Percentiles rank a stretch among this genome's conserved stretches.
Conservation (phyloP, 2,329 filamentous ascomycete genomes). For the Dissoconium aciculare region DNA sequence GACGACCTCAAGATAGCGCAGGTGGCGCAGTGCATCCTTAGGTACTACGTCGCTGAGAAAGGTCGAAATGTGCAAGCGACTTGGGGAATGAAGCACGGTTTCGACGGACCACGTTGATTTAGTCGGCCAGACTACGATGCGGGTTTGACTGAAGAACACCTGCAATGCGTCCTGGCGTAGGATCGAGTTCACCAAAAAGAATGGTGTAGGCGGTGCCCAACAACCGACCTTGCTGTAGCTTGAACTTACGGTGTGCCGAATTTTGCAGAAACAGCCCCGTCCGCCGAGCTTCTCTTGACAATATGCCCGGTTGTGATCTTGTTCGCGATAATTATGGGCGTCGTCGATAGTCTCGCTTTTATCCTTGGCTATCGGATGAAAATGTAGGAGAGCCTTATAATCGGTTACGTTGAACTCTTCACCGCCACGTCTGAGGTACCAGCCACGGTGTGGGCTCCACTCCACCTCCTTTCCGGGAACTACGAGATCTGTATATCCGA, state of each 20-base stretch:
- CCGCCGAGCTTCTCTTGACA: not conserved
- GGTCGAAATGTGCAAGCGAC: constrained; percentile 1
- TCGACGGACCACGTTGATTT: not conserved
- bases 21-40: not conserved
- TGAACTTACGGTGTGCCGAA: not conserved
- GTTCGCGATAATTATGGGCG: too few species aligned
- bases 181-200: not conserved
- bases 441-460: constrained; percentile 1
- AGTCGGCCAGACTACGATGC: not conserved
- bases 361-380: constrained; percentile 1
- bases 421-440: not conserved
- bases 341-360: not conserved
- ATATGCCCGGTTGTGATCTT: too few species aligned
- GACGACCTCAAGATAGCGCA: constrained; percentile 1
- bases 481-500: constrained; percentile 1
- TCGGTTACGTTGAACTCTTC: not conserved
- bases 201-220: constrained; percentile 1
- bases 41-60: not conserved
- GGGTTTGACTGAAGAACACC: not conserved
- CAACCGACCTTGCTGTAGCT: not conserved
- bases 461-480: not conserved
- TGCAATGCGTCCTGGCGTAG: not conserved
- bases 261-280: not conserved
- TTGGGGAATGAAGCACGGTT: not conserved
- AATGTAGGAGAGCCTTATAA: not conserved